Conservation (phyloP, 1,139 yeast genomes). For the Protomyces arabidopsidicola region DNA sequence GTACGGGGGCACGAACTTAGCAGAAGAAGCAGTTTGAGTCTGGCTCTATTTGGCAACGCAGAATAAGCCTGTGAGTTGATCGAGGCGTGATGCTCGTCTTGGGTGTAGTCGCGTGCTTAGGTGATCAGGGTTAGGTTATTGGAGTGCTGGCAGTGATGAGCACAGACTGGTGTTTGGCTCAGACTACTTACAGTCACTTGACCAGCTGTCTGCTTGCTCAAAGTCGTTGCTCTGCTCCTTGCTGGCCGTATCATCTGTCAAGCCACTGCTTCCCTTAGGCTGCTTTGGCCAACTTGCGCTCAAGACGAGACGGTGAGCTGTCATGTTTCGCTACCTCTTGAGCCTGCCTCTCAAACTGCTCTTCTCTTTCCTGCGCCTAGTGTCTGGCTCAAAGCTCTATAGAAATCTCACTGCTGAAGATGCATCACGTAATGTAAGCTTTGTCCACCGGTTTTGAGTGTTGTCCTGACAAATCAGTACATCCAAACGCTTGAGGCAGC, state of each 20-base stretch:
- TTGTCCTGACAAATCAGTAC: conserved; percentile 1
- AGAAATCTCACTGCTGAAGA: conserved; percentile 6
- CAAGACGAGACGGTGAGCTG: background rate
- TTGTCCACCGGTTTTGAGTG: background rate
- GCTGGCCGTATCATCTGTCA: background rate
- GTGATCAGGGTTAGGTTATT: background rate
- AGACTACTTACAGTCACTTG: too few species aligned
- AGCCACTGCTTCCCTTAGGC: background rate
- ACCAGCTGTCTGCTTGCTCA: too few species aligned
- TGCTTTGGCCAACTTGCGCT: background rate
- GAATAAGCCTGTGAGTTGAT: too few species aligned
- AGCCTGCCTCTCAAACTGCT: conserved; percentile 7
- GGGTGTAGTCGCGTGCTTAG: background rate
- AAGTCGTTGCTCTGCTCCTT: background rate
- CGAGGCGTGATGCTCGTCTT: background rate
- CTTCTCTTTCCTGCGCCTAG: background rate
- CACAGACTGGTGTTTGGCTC: too few species aligned
- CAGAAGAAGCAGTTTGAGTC: too few species aligned
- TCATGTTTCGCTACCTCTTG: conserved; percentile 17
- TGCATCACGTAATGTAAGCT: conserved; percentile 1
- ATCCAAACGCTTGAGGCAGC: background rate
- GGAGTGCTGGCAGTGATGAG: background rate
- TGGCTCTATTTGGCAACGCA: background rate
- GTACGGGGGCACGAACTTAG: too few species aligned
- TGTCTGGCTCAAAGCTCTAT: background rate